These are phyloP conservation scores for Talaromyces sp. DNA, from an alignment of 2,329 filamentous ascomycete species.

Conservation along the genomic window DNA sequence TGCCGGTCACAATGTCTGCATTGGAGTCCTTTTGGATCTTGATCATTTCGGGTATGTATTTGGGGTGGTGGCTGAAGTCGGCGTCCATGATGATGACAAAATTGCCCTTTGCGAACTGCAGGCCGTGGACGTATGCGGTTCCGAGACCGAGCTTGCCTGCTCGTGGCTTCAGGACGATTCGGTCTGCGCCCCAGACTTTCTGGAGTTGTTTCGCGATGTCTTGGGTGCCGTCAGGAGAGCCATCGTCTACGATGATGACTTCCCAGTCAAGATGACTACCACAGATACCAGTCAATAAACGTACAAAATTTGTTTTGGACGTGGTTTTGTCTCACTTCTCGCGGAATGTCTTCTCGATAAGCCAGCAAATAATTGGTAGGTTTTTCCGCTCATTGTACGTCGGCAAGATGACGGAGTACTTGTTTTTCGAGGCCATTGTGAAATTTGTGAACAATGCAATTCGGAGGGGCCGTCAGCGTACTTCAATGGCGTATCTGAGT, in stretches of 20 bases:
- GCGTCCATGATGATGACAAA: constrained; percentile 99
- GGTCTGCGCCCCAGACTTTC: constrained; percentile 69
- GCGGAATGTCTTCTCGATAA: constrained; percentile 87
- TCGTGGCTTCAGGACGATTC: constrained; percentile 80
- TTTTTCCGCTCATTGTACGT: constrained; percentile 99
- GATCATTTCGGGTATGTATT: constrained; percentile 97
- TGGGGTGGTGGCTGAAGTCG: constrained; percentile 98
- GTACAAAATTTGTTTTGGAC: neutral
- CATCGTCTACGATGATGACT: constrained; percentile 96
- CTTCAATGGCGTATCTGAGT: neutral
- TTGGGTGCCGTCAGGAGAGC: constrained; percentile 92
- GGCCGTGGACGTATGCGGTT: constrained; percentile 91
- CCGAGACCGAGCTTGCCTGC: constrained; percentile 95
- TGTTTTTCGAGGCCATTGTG: constrained; percentile 54
- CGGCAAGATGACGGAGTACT: constrained; percentile 95
- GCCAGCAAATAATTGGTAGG: constrained; percentile 90
- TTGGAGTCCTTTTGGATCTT: constrained; percentile 68
- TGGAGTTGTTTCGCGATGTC: constrained; percentile 86
- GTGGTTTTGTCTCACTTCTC: constrained; percentile 60
- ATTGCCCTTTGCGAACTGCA: constrained; percentile 86
- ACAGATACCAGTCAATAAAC: neutral
- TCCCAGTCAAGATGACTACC: constrained; percentile 89
- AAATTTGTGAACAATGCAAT: constrained; percentile 5
- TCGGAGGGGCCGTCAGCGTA: neutral
- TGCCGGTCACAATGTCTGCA: constrained; percentile 97